A percentile compares a stretch with the other conserved stretches of the same genome.
Conservation (phyloP, 2,329 filamentous ascomycete species). For the Microcyclospora tardicrescens region DNA sequence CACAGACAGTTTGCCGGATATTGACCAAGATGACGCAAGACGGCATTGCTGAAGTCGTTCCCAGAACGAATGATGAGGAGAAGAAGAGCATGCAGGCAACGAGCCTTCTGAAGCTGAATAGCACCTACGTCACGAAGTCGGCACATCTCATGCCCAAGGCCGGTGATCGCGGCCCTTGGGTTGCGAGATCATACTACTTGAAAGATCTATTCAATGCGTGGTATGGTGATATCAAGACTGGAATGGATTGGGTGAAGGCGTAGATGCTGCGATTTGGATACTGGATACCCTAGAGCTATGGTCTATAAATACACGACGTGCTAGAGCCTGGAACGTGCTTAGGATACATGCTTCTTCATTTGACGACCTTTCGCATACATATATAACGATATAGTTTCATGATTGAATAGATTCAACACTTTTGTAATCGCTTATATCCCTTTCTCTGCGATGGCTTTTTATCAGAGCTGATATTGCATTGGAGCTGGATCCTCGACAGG, state of each 20-base stretch:
- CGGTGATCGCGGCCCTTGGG: constrained; percentile 33
- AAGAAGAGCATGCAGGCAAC: constrained; percentile 26
- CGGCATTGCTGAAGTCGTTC: constrained; percentile 31
- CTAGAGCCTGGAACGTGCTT: too few relatives aligned
- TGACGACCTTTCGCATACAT: too few relatives aligned
- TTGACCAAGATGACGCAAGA: constrained; percentile 38
- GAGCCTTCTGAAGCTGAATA: constrained; percentile 33
- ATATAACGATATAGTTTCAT: too few relatives aligned
- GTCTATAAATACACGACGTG: too few relatives aligned
- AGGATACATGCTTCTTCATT: too few relatives aligned
- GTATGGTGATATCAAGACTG: constrained; percentile 29
- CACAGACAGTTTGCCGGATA: constrained; percentile 37
- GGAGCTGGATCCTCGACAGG: too few relatives aligned
- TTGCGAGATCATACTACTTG: constrained; percentile 31
- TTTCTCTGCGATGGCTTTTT: too few relatives aligned
- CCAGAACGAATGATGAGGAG: constrained; percentile 27
- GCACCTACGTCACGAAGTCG: constrained; percentile 39
- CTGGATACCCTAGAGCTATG: too few relatives aligned
- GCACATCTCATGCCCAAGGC: constrained; percentile 34
- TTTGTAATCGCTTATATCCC: too few relatives aligned
- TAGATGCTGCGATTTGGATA: too few relatives aligned
- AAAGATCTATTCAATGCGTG: constrained; percentile 31
- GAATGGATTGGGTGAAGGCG: constrained; percentile 24
- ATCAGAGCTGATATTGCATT: too few relatives aligned
- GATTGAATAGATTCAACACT: too few relatives aligned